phyloP scores from a whole-genome alignment of 2,329 filamentous ascomycete genomes.

The Fusarium ramigenum region DNA sequence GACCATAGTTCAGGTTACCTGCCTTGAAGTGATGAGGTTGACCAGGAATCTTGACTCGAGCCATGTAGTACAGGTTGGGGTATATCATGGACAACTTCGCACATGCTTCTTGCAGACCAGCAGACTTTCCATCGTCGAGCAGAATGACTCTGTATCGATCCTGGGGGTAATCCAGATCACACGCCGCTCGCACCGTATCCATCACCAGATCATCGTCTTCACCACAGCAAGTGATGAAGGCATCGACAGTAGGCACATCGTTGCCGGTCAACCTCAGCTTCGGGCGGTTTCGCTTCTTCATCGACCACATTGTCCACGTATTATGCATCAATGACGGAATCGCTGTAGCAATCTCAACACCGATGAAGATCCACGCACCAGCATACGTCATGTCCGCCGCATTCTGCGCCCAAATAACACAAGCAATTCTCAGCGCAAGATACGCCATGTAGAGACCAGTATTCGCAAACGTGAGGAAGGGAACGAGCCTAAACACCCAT shows the following conservation, averaged over 20 bases:
- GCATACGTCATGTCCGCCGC: constrained; percentile 52
- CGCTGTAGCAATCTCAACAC: constrained; percentile 61
- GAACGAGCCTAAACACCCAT: constrained; percentile 50
- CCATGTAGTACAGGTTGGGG: constrained; percentile 63
- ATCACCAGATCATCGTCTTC: constrained; percentile 65
- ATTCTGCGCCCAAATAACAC: constrained; percentile 61
- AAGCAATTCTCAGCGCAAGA: constrained; percentile 60
- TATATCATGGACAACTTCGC: constrained; percentile 51
- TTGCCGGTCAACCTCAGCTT: constrained; percentile 62
- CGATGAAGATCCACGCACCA: constrained; percentile 67
- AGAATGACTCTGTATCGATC: constrained; percentile 64
- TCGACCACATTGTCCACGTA: constrained; percentile 64
- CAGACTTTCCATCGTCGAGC: constrained; percentile 63
- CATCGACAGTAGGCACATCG: constrained; percentile 63
- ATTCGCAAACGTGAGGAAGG: constrained; percentile 53
- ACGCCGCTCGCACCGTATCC: constrained; percentile 65
- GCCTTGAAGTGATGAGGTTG: constrained; percentile 69
- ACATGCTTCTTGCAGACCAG: constrained; percentile 53
- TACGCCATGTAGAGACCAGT: constrained; percentile 58
- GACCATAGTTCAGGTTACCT: constrained; percentile 70
- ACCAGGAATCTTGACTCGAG: constrained; percentile 59
- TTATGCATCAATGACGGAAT: constrained; percentile 66
- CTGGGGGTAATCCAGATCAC: constrained; percentile 62
- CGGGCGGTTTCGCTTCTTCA: constrained; percentile 63
- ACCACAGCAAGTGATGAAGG: constrained; percentile 66